Conservation (phyloP, 106 monocot genomes). For the Ottelia alismoides region DNA sequence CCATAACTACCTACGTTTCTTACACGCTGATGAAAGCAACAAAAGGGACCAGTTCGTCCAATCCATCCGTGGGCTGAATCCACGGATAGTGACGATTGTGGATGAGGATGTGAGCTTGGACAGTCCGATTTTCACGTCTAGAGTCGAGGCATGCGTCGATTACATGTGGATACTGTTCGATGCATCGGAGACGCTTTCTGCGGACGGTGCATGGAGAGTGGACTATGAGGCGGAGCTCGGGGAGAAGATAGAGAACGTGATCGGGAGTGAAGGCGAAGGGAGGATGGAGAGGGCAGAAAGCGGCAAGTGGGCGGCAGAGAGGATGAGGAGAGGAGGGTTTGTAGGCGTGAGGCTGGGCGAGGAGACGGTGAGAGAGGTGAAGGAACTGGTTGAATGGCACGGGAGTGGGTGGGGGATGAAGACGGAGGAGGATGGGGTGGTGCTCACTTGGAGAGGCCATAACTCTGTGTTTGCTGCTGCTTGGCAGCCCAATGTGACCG, state of each 20-base stretch:
- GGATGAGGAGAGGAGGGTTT: constrained; percentile 28
- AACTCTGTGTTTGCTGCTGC: constrained; percentile 38
- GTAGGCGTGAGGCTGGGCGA: constrained; percentile 15
- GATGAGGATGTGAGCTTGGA: constrained; percentile 39
- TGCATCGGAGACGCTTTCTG: constrained; percentile 43
- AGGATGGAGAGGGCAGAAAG: constrained; percentile 40
- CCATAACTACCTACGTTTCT: constrained; percentile 33
- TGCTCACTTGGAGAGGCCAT: constrained; percentile 71
- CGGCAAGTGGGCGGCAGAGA: constrained; percentile 4
- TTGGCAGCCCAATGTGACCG: constrained; percentile 35
- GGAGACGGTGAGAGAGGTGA: constrained; percentile 36
- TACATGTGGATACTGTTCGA: constrained; percentile 64
- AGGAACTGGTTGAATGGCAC: constrained; percentile 33
- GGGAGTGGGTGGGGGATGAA: constrained; percentile 61
- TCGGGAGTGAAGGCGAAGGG: constrained; percentile 24
- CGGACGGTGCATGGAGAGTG: constrained; percentile 24
- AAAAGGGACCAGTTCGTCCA: constrained; percentile 28
- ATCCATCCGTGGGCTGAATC: constrained; percentile 13
- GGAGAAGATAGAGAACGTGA: constrained; percentile 55
- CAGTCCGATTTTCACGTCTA: constrained; percentile 16
- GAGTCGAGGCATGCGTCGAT: constrained; percentile 39
- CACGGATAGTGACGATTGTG: constrained; percentile 21
- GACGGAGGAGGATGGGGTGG: constrained; percentile 47
- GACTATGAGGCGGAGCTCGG: constrained; percentile 50
- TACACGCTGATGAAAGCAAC: not conserved